Evolutionary conservation across 2,329 filamentous ascomycete species (phyloP).

Genomic region (Colletotrichum sp.): DNA sequence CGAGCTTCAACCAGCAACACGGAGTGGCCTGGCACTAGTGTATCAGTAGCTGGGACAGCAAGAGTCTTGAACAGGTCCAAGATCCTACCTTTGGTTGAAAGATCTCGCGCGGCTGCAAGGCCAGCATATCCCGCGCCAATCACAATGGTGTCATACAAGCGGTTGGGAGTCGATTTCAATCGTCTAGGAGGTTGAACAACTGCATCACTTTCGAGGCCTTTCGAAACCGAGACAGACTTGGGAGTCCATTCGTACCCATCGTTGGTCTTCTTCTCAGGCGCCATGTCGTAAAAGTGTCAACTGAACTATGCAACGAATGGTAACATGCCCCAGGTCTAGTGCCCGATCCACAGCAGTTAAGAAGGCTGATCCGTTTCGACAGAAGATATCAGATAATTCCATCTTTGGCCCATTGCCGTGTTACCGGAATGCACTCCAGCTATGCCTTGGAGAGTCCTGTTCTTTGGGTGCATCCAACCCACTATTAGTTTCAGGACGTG

Average conservation of each 20-base stretch:
- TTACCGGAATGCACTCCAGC: not conserved
- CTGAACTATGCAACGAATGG: not conserved
- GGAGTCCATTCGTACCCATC: not conserved
- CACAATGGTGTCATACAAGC: constrained; percentile 22
- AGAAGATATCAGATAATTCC: not conserved
- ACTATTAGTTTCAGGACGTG: not conserved
- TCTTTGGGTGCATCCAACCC: not conserved
- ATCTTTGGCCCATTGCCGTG: not conserved
- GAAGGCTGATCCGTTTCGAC: not conserved
- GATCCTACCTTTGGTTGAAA: not conserved
- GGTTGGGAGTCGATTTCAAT: not conserved
- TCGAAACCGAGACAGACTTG: not conserved
- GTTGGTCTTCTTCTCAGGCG: not conserved
- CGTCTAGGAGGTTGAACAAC: not conserved
- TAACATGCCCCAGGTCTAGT: not conserved
- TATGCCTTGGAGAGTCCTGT: not conserved
- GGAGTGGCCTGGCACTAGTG: constrained; percentile 16
- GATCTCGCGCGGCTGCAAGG: constrained; percentile 23
- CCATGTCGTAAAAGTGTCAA: not conserved
- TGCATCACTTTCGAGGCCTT: not conserved
- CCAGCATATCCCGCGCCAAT: constrained; percentile 27
- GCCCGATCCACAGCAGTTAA: not conserved
- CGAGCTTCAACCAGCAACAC: constrained; percentile 44
- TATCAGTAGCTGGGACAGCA: not conserved
- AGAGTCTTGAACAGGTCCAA: not conserved